Conservation (phyloP, 1,284 basidiomycete genomes). For the Coniferiporia weirii region DNA sequence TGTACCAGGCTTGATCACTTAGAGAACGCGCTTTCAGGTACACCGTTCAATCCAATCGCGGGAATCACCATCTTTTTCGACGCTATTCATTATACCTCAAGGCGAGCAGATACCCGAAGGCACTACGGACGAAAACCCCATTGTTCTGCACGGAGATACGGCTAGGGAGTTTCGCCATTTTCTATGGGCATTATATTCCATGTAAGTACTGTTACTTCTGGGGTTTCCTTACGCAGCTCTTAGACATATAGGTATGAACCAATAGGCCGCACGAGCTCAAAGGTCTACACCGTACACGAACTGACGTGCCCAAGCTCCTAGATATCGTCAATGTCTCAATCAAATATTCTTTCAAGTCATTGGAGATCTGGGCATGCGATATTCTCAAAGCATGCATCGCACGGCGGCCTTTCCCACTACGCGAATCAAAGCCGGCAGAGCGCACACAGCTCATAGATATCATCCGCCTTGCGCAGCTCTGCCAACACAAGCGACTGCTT, state of each 20-base stretch:
- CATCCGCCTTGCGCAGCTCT: slow-evolving; percentile 58
- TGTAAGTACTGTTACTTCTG: slow-evolving; percentile 36
- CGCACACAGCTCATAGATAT: slow-evolving; percentile 49
- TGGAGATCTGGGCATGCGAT: slow-evolving; percentile 65
- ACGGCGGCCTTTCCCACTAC: slow-evolving; percentile 50
- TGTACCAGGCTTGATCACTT: slow-evolving; percentile 12
- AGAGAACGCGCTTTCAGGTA: slow-evolving; percentile 36
- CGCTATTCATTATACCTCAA: slow-evolving; percentile 61
- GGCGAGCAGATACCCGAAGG: slow-evolving; percentile 44
- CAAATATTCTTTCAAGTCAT: slow-evolving; percentile 65
- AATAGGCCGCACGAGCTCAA: slow-evolving; percentile 54
- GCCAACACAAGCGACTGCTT: slow-evolving; percentile 52
- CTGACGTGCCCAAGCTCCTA: slow-evolving; percentile 51
- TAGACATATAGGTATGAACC: not conserved
- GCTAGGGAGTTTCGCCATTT: slow-evolving; percentile 59
- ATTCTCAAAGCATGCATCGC: slow-evolving; percentile 58
- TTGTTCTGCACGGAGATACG: slow-evolving; percentile 54
- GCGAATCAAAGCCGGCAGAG: slow-evolving; percentile 37
- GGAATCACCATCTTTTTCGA: slow-evolving; percentile 56
- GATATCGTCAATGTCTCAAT: slow-evolving; percentile 56
- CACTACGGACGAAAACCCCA: slow-evolving; percentile 54
- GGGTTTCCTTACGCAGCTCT: slow-evolving; percentile 4
- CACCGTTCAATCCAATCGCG: slow-evolving; percentile 57
- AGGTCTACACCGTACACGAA: slow-evolving; percentile 37
- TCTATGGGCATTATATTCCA: slow-evolving; percentile 53